These are phyloP conservation scores for Psilocybe tampanensis DNA, from an alignment of 768 basidiomycete genomes.

Conservation along the genomic window DNA sequence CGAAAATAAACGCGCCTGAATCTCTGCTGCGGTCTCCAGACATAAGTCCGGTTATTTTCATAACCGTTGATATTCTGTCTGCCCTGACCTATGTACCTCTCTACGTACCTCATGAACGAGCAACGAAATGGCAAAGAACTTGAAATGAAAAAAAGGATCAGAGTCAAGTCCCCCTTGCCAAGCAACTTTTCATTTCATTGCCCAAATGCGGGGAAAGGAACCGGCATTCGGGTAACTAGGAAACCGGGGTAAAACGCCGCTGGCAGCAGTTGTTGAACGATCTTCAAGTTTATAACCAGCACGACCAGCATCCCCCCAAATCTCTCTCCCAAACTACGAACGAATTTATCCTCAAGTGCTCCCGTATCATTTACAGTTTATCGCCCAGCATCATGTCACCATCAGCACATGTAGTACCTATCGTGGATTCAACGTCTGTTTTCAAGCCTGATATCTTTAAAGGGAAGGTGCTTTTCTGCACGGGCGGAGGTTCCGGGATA, in stretches of 20 bases:
- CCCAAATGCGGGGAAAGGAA: neutral
- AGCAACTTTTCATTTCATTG: neutral
- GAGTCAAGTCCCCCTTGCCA: too few relatives aligned
- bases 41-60: too few relatives aligned
- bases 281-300: neutral
- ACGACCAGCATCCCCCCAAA: neutral
- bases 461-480: conserved; percentile 90
- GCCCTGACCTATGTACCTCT: neutral
- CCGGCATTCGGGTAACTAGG: neutral
- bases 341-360: neutral
- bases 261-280: neutral
- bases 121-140: too few relatives aligned
- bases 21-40: too few relatives aligned
- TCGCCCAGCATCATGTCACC: conserved; percentile 41
- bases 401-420: conserved; percentile 42
- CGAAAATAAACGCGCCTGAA: too few relatives aligned
- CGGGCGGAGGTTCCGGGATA: conserved; percentile 92
- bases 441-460: conserved; percentile 86
- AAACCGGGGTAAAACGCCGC: neutral
- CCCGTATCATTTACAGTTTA: neutral
- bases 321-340: conserved; percentile 2
- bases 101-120: neutral
- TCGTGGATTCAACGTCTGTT: conserved; percentile 55
- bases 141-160: too few relatives aligned
- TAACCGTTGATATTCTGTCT: too few relatives aligned